Conservation (phyloP, 805 yeast species). For the Kregervanrija pseudodelftensis region DNA sequence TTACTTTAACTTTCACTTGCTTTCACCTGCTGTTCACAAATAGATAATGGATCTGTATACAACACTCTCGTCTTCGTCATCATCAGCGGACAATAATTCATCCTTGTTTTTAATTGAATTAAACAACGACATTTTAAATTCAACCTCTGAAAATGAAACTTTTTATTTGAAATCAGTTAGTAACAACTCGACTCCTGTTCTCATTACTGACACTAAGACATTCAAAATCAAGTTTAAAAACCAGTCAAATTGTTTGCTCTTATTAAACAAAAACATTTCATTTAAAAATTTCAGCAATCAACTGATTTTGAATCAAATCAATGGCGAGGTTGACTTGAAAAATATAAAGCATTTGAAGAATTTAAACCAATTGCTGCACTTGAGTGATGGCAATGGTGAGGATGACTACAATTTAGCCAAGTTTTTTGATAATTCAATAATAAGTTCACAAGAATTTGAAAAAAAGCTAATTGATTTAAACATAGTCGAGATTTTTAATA, state of each 20-base stretch:
- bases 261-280: conserved; percentile 28
- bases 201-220: conserved; percentile 53
- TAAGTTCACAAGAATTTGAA: too few relatives aligned
- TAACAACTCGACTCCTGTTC: conserved; percentile 32
- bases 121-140: conserved; percentile 38
- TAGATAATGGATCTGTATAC: conserved; percentile 22
- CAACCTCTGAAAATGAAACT: conserved; percentile 24
- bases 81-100: too few relatives aligned
- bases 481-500: too few relatives aligned
- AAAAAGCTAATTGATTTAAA: too few relatives aligned
- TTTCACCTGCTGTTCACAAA: not conserved
- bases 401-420: too few relatives aligned
- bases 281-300: conserved; percentile 5
- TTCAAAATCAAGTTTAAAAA: conserved; percentile 70
- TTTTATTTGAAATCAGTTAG: conserved; percentile 16
- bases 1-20: not conserved
- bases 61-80: conserved; percentile 12
- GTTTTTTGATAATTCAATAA: too few relatives aligned
- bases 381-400: too few relatives aligned
- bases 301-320: conserved; percentile 4
- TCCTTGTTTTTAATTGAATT: conserved; percentile 36
- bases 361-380: too few relatives aligned
- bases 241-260: conserved; percentile 78
- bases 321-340: not conserved
- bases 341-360: not conserved